A percentile compares a stretch with the other conserved stretches of the same genome.
These are phyloP conservation scores for Sporothrix pallida DNA, from an alignment of 2,329 filamentous ascomycete species.

Conservation along the genomic window DNA sequence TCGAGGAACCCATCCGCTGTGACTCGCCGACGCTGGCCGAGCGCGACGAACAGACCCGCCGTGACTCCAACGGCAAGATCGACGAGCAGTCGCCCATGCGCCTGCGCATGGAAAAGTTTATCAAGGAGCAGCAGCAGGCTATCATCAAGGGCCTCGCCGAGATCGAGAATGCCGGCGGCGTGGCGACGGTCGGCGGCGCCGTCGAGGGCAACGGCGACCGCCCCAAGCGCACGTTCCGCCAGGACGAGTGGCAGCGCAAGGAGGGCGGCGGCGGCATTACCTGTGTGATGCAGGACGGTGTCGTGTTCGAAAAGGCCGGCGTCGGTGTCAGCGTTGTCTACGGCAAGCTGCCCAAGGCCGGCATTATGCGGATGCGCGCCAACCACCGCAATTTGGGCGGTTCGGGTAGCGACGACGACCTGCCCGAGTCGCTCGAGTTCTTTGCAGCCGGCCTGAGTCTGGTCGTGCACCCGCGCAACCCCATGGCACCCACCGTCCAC, in stretches of 20 bases:
- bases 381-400: slow-evolving; percentile 87
- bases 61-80: slow-evolving; percentile 69
- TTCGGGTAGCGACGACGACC: slow-evolving; percentile 53
- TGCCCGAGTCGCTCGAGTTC: slow-evolving; percentile 82
- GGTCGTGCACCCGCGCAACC: slow-evolving; percentile 91
- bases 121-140: slow-evolving; percentile 87
- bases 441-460: slow-evolving; percentile 93
- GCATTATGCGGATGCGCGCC: slow-evolving; percentile 89
- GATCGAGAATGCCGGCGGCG: slow-evolving; percentile 50
- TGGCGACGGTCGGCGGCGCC: slow-evolving; percentile 28
- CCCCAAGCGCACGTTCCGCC: slow-evolving; percentile 61
- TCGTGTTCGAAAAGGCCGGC: slow-evolving; percentile 96
- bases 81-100: slow-evolving; percentile 88
- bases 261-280: slow-evolving; percentile 92
- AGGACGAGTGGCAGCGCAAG: slow-evolving; percentile 85
- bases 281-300: slow-evolving; percentile 93
- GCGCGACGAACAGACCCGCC: slow-evolving; percentile 80
- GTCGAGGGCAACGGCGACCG: slow-evolving; percentile 55
- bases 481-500: slow-evolving; percentile 96
- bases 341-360: slow-evolving; percentile 82
- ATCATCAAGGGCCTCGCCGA: slow-evolving; percentile 84
- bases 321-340: slow-evolving; percentile 97
- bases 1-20: slow-evolving; percentile 52
- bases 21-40: slow-evolving; percentile 79
- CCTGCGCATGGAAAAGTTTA: slow-evolving; percentile 94